A percentile compares a stretch with the other conserved stretches of the same genome.
Evolutionary conservation across 2,329 filamentous ascomycete species (phyloP).

Genomic region (Monilinia laxa): DNA sequence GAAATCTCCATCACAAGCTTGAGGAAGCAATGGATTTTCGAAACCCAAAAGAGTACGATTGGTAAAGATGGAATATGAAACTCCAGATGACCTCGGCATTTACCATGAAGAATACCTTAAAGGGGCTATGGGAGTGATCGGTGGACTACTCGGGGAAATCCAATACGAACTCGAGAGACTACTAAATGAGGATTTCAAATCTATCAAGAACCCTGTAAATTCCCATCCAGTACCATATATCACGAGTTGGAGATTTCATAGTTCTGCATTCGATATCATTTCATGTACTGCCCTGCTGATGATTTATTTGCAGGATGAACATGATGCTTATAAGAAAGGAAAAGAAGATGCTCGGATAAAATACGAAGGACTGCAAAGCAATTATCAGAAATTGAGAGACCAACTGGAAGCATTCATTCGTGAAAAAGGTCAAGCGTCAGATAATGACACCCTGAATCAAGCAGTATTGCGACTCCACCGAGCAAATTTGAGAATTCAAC

Average conservation of each 20-base stretch:
- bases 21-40: not conserved
- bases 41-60: not conserved
- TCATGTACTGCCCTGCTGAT: not conserved
- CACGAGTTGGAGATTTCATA: not conserved
- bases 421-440: too few relatives aligned
- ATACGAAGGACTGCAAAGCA: not conserved
- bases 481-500: not conserved
- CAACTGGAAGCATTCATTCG: not conserved
- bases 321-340: not conserved
- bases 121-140: not conserved
- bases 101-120: not conserved
- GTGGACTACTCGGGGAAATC: not conserved
- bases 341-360: not conserved
- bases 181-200: not conserved
- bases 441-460: not conserved
- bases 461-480: not conserved
- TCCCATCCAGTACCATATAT: not conserved
- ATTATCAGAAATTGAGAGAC: not conserved
- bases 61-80: not conserved
- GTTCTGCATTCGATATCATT: not conserved
- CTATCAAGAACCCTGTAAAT: not conserved
- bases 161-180: not conserved
- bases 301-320: too few relatives aligned
- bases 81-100: not conserved
- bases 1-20: not conserved